These are phyloP conservation scores for Cotoneaster glaucophyllus DNA, from an alignment of 306 rosid genomes.

Conservation along the genomic window DNA sequence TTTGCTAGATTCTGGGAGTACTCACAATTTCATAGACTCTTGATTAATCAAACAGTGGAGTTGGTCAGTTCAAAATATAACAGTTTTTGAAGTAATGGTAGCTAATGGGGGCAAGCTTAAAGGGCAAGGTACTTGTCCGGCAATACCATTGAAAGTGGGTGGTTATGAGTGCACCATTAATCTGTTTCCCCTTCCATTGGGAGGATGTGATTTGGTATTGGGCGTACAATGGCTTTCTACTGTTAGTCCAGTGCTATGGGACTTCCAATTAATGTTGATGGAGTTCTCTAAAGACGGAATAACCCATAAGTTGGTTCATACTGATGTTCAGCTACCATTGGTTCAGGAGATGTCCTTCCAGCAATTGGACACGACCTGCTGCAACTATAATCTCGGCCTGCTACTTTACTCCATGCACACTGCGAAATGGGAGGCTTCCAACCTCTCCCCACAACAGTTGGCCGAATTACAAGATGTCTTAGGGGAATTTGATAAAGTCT, in stretches of 20 bases:
- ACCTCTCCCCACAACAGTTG: not conserved
- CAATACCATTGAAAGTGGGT: not conserved
- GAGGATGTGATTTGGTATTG: not conserved
- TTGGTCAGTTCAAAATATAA: not conserved
- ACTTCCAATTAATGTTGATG: not conserved
- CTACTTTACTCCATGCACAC: no score
- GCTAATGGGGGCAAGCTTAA: not conserved
- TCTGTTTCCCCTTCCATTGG: not conserved
- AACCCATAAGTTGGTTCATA: no score
- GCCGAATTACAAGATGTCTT: rapidly evolving
- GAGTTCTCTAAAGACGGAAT: not conserved
- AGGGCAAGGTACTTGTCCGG: no score
- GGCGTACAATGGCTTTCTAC: not conserved
- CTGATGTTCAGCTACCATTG: not conserved
- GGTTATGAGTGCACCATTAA: not conserved
- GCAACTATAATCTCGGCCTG: no score
- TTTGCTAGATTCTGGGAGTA: no score
- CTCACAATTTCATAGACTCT: not conserved
- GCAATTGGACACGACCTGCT: not conserved
- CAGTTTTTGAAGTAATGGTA: not conserved
- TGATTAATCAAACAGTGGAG: not conserved
- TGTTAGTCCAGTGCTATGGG: not conserved
- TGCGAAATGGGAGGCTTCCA: not conserved
- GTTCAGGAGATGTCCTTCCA: not conserved
- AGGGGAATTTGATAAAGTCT: not conserved